phyloP scores from a whole-genome alignment of 148 eudicot species.

The Limonium bicolor region DNA sequence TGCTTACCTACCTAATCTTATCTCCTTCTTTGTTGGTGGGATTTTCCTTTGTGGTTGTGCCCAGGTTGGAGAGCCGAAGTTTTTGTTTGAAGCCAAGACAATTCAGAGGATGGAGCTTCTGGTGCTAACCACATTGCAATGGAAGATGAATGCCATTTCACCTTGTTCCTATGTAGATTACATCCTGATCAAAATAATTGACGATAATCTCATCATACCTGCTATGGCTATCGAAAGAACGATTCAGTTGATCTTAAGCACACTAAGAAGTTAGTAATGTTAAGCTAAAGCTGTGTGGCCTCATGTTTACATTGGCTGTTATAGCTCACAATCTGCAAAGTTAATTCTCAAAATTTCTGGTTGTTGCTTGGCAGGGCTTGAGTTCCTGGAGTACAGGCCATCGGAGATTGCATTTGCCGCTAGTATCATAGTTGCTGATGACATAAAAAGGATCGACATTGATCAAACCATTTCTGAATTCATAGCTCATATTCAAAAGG shows the following conservation, averaged over 20 bases:
- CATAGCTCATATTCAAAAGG: conserved; percentile 34
- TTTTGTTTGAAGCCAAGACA: conserved; percentile 50
- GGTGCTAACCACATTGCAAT: conserved; percentile 50
- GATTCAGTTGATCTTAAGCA: conserved; percentile 40
- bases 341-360: conserved; percentile 10
- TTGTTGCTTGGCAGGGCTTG: conserved; percentile 55
- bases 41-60: background rate
- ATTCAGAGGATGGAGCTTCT: conserved; percentile 78
- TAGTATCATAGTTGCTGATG: conserved; percentile 35
- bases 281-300: background rate
- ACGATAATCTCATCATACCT: conserved; percentile 15
- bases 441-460: conserved; percentile 24
- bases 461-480: conserved; percentile 26
- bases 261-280: conserved; percentile 36
- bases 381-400: conserved; percentile 67
- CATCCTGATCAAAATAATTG: conserved; percentile 23
- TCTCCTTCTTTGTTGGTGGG: background rate
- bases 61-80: conserved; percentile 6
- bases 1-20: too few relatives aligned
- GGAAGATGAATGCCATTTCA: conserved; percentile 67
- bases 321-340: background rate
- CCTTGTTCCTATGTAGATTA: conserved; percentile 64
- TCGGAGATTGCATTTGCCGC: conserved; percentile 69
- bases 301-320: background rate
- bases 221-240: conserved; percentile 30